Evolutionary conservation across 441 rosid species (phyloP).

Genomic region (Melastoma candidum): DNA sequence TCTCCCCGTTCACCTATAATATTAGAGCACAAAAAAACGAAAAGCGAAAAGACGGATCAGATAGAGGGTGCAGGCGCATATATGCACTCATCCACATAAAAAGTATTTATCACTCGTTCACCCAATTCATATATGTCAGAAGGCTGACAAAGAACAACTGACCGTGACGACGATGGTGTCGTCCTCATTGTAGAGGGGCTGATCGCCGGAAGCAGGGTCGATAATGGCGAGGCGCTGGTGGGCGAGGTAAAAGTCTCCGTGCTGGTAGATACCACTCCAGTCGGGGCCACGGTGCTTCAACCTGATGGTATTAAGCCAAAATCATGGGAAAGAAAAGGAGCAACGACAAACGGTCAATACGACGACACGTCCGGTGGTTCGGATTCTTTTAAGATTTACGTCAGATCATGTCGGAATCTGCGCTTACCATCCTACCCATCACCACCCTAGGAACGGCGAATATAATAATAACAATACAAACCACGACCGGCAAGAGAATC

Average conservation of each 20-base stretch:
- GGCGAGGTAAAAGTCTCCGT: slow-evolving; percentile 55
- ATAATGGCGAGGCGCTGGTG: slow-evolving; percentile 81
- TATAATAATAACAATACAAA: too few species aligned
- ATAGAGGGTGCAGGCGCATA: too few species aligned
- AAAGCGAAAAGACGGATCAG: too few species aligned
- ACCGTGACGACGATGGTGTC: slow-evolving; percentile 66
- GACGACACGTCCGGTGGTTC: too few species aligned
- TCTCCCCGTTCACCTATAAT: slow-evolving; percentile 78
- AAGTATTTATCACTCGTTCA: neutral
- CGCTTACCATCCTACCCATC: too few species aligned
- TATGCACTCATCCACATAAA: neutral
- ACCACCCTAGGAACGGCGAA: too few species aligned
- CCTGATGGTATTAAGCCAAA: slow-evolving; percentile 20
- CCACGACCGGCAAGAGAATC: too few species aligned
- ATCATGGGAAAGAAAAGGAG: neutral
- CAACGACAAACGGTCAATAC: too few species aligned
- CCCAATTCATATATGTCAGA: neutral
- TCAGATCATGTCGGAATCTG: too few species aligned
- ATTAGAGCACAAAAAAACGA: neutral
- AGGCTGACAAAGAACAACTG: neutral
- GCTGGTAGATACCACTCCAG: slow-evolving; percentile 86
- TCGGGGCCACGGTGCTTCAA: slow-evolving; percentile 95
- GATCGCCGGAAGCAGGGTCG: slow-evolving; percentile 91
- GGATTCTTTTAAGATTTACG: too few species aligned
- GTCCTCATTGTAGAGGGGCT: slow-evolving; percentile 80